Conservation (phyloP, 73 alveolate species). For the Paramecium sonneborni region DNA sequence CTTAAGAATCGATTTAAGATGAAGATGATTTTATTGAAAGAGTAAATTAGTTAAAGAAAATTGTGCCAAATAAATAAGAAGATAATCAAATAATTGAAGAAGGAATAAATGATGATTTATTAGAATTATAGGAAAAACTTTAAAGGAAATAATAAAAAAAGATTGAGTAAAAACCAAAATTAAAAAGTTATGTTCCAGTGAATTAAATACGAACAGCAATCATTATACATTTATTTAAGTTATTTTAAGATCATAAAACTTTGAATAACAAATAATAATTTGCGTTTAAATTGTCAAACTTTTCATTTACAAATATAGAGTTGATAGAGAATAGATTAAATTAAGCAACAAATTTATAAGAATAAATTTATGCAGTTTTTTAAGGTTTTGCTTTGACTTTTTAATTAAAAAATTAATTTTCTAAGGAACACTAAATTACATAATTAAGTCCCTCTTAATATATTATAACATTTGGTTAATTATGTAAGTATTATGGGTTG, state of each 20-base stretch:
- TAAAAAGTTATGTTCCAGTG: background rate
- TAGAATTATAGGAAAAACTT: slow-evolving; percentile 23
- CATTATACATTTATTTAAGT: background rate
- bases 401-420: background rate
- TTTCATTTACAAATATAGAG: background rate
- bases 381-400: background rate
- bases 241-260: background rate
- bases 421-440: background rate
- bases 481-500: slow-evolving; percentile 20
- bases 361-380: background rate
- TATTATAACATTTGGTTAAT: background rate
- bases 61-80: background rate
- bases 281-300: background rate
- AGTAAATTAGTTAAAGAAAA: background rate
- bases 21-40: background rate
- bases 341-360: slow-evolving; percentile 10
- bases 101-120: background rate
- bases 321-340: background rate
- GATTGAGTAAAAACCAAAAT: background rate
- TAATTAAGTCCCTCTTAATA: background rate
- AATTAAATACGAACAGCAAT: background rate
- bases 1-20: background rate
- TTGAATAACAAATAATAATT: background rate
- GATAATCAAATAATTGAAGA: background rate
- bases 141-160: background rate